Base-by-base conservation (phyloP, 306 rosid genomes). In the Abrus precatorius region DNA sequence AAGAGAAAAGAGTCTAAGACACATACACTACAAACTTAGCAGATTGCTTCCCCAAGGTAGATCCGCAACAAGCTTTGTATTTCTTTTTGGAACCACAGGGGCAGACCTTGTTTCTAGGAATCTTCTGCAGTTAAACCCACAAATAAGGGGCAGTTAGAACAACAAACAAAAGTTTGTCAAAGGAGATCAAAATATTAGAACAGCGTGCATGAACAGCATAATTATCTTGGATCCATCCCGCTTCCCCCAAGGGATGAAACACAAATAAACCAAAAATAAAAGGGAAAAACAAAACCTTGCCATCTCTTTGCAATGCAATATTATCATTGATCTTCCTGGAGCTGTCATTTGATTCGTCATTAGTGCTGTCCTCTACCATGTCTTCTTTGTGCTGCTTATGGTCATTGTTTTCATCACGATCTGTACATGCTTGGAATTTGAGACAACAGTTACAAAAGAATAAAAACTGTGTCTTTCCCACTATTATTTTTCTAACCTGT, bases 31-130 rank as follows among this genome's bases (percentile, higher is more conserved):
- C 47, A 66, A 81, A 48, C 84, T 85, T 89, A 9, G 92, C 67
- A 74, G 88, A 71, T 45, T 91, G 84, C 74, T 75, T 91, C 48
- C 88, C 92, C 45, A 54, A 54, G 56, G 83, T 75, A 40, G 91
- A 70, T 84, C 96, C 97, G 71, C 96, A 93, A 60, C 97, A 93
- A 80, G 91, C 85, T 83, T 93, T 91, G 82, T 91, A 83, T 85
- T 93, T 91, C 91, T 91, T 93, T 85, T 84, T 88, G 36, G 97
- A 91, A 69, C 92, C 96, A 73, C 97, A 93, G 0, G 94, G 89
- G 83, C 97, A 93, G 79, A 84, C 79, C 84, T 85, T 90, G 84
- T 93, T 93, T 87, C 88, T 85, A 10, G 95, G 81, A 85, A 89
- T 83, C 76, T 83, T 89, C 92, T 83, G 93, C 68, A 13, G 76